Conservation (phyloP, 2,329 filamentous ascomycete genomes). For the Ophiostoma fasciatum region DNA sequence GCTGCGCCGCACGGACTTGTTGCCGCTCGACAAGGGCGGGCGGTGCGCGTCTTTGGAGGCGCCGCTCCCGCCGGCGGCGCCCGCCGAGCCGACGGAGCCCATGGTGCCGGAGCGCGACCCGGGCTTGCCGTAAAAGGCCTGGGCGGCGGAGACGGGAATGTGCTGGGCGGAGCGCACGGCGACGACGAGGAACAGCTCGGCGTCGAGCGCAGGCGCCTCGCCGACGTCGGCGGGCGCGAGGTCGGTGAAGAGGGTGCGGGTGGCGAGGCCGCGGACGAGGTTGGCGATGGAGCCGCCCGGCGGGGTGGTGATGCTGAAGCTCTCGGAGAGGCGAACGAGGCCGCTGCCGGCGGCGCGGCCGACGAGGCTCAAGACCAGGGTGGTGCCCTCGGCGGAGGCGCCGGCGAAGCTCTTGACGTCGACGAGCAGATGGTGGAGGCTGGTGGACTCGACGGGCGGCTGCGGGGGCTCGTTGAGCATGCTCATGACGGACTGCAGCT, state of each 20-base stretch:
- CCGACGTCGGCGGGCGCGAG: constrained; percentile 62
- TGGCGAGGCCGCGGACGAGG: constrained; percentile 48
- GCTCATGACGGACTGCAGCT: constrained; percentile 90
- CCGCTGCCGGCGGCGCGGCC: constrained; percentile 49
- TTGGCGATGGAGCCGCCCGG: constrained; percentile 56
- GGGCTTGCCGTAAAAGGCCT: constrained; percentile 24
- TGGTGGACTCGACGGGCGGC: constrained; percentile 48
- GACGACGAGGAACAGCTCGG: constrained; percentile 70
- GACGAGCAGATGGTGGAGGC: constrained; percentile 68
- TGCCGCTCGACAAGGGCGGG: constrained; percentile 32
- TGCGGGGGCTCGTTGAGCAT: constrained; percentile 72
- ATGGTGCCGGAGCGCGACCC: constrained; percentile 37
- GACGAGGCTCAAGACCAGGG: constrained; percentile 64
- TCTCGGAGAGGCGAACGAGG: constrained; percentile 65
- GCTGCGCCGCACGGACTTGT: constrained; percentile 43
- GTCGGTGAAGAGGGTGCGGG: constrained; percentile 80
- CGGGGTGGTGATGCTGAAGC: constrained; percentile 64
- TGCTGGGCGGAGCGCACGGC: constrained; percentile 53
- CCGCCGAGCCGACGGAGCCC: no score
- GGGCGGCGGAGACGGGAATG: constrained; percentile 19
- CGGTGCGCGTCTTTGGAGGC: constrained; percentile 29
- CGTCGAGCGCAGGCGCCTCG: constrained; percentile 45
- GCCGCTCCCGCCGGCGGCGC: constrained; percentile 4
- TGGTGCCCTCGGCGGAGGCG: constrained; percentile 58
- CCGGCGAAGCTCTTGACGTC: constrained; percentile 74